Percentiles rank a stretch among this genome's conserved stretches.
phyloP scores from a whole-genome alignment of 208 protist species.

The Zelonia costaricensis region DNA sequence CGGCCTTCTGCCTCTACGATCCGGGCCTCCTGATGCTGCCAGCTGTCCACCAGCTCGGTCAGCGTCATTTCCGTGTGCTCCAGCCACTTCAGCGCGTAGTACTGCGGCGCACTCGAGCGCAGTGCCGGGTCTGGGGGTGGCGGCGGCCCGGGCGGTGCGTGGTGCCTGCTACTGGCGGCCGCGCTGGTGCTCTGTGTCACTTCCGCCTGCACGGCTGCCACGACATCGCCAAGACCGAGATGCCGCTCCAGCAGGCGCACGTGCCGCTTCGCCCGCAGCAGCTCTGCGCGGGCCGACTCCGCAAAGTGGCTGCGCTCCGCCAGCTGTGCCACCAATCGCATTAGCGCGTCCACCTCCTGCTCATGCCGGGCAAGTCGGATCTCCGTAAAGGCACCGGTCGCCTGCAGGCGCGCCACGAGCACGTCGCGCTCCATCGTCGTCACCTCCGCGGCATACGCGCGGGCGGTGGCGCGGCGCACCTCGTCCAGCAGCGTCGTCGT shows the following conservation, averaged over 20 bases:
- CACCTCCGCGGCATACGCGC: conserved; percentile 51
- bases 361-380: conserved; percentile 35
- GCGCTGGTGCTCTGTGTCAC: neutral
- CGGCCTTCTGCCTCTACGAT: conserved; percentile 41
- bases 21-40: conserved; percentile 61
- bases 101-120: conserved; percentile 53
- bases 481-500: conserved; percentile 25
- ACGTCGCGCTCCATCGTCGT: conserved; percentile 40
- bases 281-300: conserved; percentile 34
- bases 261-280: conserved; percentile 49
- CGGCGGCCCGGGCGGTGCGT: neutral
- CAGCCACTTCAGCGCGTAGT: conserved; percentile 73
- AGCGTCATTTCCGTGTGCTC: conserved; percentile 77
- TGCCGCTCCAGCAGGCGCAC: conserved; percentile 72
- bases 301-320: conserved; percentile 48
- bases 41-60: conserved; percentile 78
- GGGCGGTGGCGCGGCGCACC: conserved; percentile 27
- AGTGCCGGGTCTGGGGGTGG: conserved; percentile 8
- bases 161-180: no score
- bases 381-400: conserved; percentile 48
- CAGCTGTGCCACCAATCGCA: conserved; percentile 63
- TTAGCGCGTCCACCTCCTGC: conserved; percentile 61
- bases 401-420: conserved; percentile 48
- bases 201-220: conserved; percentile 39
- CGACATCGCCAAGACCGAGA: conserved; percentile 61